Percentiles rank a stretch among this genome's conserved stretches.
phyloP scores from a whole-genome alignment of 1,284 basidiomycete genomes.

The Naganishia liquefaciens region DNA sequence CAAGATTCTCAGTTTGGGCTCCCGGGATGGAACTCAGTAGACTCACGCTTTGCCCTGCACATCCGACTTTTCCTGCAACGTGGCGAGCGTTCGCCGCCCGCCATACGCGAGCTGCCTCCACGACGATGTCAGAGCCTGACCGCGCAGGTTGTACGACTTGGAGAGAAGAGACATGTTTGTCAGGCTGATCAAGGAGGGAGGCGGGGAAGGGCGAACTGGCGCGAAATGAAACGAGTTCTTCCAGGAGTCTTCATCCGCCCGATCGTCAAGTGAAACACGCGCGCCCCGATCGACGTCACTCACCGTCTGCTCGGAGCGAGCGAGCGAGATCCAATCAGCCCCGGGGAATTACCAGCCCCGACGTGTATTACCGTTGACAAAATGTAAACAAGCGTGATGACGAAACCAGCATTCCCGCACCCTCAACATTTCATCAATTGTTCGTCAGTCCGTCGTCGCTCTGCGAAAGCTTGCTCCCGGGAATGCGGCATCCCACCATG shows the following conservation, averaged over 20 bases:
- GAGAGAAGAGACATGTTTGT: conserved; percentile 8
- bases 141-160: not conserved
- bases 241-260: not conserved
- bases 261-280: not conserved
- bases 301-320: too few relatives aligned
- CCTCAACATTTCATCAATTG: too few relatives aligned
- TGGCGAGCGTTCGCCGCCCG: not conserved
- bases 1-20: not conserved
- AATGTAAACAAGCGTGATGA: not conserved
- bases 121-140: not conserved
- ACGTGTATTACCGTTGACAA: not conserved
- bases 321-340: not conserved
- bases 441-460: too few relatives aligned
- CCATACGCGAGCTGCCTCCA: not conserved
- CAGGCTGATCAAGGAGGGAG: not conserved
- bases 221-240: too few relatives aligned
- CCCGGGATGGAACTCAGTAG: too few relatives aligned
- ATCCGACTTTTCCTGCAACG: conserved; percentile 9
- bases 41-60: conserved; percentile 6
- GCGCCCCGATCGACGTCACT: not conserved
- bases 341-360: not conserved
- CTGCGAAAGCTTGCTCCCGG: too few relatives aligned
- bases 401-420: too few relatives aligned
- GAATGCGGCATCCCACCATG: not conserved
- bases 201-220: not conserved